A percentile compares a stretch with the other conserved stretches of the same genome.
Evolutionary conservation across 75 land plant species (phyloP).

Genomic region (Cunninghamia lanceolata): DNA sequence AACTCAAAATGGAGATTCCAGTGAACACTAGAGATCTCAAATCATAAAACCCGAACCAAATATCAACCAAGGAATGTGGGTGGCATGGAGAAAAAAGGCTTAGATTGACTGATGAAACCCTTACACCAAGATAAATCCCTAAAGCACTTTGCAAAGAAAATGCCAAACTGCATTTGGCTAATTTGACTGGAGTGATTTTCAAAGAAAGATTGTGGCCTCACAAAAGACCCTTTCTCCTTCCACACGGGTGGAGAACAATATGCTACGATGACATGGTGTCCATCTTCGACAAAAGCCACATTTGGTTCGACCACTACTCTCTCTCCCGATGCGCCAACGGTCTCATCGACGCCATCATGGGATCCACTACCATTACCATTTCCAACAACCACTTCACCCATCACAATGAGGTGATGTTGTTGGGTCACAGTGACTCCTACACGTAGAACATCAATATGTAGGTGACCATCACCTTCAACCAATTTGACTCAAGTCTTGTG

Average conservation of each 20-base stretch:
- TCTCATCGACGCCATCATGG: conserved; percentile 17
- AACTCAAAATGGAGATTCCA: no score
- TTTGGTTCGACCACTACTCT: conserved; percentile 23
- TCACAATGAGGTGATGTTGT: conserved; percentile 24
- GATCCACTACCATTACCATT: conserved; percentile 19
- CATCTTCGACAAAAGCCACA: conserved; percentile 9
- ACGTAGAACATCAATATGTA: conserved; percentile 15
- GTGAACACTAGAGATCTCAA: no score
- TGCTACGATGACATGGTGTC: conserved; percentile 14
- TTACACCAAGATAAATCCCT: no score
- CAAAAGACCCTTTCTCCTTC: no score
- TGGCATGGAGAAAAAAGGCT: no score
- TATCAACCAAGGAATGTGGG: no score
- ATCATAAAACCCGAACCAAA: no score
- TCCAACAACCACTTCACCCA: conserved; percentile 21
- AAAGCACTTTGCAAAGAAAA: no score
- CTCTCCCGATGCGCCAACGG: conserved; percentile 18
- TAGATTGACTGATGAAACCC: no score
- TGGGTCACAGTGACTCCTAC: conserved; percentile 4
- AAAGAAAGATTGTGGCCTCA: no score
- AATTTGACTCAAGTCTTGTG: conserved; percentile 32
- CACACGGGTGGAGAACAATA: neutral
- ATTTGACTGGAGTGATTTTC: no score
- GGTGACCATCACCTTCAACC: conserved; percentile 34
- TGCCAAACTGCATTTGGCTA: no score